Evolutionary conservation across 352 stramenopile genomes (phyloP).

Genomic region (Globisporangium spiculum): DNA sequence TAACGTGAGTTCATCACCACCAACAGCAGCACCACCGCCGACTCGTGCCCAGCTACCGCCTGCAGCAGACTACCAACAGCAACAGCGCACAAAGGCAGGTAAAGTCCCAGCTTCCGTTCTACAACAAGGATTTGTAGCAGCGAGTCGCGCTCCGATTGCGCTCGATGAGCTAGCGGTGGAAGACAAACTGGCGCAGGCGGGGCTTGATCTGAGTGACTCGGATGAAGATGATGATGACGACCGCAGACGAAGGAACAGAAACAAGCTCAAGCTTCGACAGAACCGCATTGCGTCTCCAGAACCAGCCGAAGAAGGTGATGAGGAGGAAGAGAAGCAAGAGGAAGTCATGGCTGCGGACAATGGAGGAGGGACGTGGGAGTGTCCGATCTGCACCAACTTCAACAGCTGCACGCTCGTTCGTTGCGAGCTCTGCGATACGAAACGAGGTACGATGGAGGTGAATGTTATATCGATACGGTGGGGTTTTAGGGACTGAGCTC

Average conservation of each 20-base stretch:
- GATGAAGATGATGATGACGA: constrained; percentile 30
- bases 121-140: constrained; percentile 15
- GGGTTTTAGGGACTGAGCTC: no score
- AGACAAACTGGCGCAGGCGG: constrained; percentile 43
- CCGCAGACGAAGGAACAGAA: constrained; percentile 10
- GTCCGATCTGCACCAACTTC: constrained; percentile 56
- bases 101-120: constrained; percentile 3
- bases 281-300: constrained; percentile 9
- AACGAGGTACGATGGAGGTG: constrained; percentile 8
- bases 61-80: neutral
- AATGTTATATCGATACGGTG: neutral
- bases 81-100: neutral
- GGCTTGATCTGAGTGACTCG: constrained; percentile 51
- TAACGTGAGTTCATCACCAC: constrained; percentile 13
- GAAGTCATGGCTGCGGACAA: neutral
- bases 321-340: constrained; percentile 1
- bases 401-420: constrained; percentile 30
- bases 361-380: constrained; percentile 21
- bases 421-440: constrained; percentile 59
- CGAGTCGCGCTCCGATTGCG: constrained; percentile 11
- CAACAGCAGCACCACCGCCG: neutral
- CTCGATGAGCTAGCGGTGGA: constrained; percentile 28
- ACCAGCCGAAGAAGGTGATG: constrained; percentile 13
- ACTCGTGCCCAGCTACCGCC: neutral
- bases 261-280: constrained; percentile 11